These are phyloP conservation scores for Neurospora sp. DNA, from an alignment of 495 filamentous ascomycete species.

Conservation along the genomic window DNA sequence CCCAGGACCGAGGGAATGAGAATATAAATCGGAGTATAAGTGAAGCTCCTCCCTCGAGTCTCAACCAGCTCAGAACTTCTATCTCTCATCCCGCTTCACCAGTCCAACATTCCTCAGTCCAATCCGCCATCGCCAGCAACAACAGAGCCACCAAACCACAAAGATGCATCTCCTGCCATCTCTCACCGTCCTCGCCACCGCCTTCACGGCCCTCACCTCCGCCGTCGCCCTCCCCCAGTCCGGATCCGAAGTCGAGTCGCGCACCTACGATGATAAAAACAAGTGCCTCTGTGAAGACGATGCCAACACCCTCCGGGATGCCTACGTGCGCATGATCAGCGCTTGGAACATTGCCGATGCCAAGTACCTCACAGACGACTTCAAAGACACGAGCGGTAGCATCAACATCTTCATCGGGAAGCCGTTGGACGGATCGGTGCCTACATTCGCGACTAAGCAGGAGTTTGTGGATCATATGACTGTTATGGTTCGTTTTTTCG, in stretches of 20 bases:
- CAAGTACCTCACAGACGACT: slow-evolving; percentile 12
- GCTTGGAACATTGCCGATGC: slow-evolving; percentile 17
- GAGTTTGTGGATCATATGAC: slow-evolving; percentile 14
- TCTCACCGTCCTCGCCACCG: background rate
- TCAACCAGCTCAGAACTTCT: background rate
- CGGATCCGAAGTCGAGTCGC: background rate
- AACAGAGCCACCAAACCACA: background rate
- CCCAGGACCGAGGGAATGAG: background rate
- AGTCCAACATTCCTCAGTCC: background rate
- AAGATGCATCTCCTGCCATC: slow-evolving; percentile 9
- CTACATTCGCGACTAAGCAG: slow-evolving; percentile 19
- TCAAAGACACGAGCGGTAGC: slow-evolving; percentile 19
- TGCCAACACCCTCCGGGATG: slow-evolving; percentile 10
- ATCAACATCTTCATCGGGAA: slow-evolving; percentile 21
- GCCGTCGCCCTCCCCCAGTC: background rate
- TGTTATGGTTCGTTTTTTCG: slow-evolving; percentile 3
- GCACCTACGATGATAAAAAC: background rate
- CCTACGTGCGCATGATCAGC: slow-evolving; percentile 17
- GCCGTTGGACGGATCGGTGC: slow-evolving; percentile 8
- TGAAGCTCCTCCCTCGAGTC: background rate
- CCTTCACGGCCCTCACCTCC: background rate
- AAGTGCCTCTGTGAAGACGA: slow-evolving; percentile 12
- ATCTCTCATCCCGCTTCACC: background rate
- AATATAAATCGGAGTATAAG: background rate
- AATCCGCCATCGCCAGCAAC: background rate